These are phyloP conservation scores for Sophora flavescens DNA, from an alignment of 306 rosid genomes.

Conservation along the genomic window DNA sequence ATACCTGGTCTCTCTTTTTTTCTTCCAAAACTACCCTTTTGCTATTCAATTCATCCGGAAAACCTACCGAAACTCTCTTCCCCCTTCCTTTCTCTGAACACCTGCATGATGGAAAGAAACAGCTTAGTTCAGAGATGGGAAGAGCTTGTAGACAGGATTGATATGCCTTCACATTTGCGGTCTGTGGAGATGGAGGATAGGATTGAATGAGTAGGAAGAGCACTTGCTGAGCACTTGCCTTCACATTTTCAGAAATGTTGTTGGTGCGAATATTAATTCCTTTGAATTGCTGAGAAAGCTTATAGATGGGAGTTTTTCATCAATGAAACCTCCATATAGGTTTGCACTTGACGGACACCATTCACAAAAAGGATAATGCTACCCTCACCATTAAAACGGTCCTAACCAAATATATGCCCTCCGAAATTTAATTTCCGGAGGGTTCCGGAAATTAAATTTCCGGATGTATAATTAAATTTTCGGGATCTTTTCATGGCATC, in stretches of 20 bases:
- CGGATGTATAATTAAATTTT: too few relatives aligned
- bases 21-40: too few relatives aligned
- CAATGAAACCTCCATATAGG: constrained; percentile 47
- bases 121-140: constrained; percentile 90
- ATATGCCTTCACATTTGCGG: constrained; percentile 82
- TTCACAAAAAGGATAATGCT: constrained; percentile 49
- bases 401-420: too few relatives aligned
- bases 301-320: constrained; percentile 57
- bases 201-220: constrained; percentile 83
- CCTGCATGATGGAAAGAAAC: constrained; percentile 78
- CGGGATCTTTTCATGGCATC: too few relatives aligned
- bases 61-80: too few relatives aligned
- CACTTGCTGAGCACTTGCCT: constrained; percentile 55
- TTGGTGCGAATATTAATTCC: constrained; percentile 62
- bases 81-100: too few relatives aligned
- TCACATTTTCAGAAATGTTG: background rate
- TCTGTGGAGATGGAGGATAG: constrained; percentile 82
- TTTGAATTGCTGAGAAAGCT: constrained; percentile 75
- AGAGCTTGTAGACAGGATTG: constrained; percentile 81
- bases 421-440: too few relatives aligned
- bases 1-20: too few relatives aligned
- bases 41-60: too few relatives aligned
- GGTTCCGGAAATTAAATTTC: too few relatives aligned
- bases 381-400: background rate
- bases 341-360: constrained; percentile 45